Evolutionary conservation across 495 filamentous ascomycete genomes (phyloP).

Genomic region (Aspergillus egyptiacus): DNA sequence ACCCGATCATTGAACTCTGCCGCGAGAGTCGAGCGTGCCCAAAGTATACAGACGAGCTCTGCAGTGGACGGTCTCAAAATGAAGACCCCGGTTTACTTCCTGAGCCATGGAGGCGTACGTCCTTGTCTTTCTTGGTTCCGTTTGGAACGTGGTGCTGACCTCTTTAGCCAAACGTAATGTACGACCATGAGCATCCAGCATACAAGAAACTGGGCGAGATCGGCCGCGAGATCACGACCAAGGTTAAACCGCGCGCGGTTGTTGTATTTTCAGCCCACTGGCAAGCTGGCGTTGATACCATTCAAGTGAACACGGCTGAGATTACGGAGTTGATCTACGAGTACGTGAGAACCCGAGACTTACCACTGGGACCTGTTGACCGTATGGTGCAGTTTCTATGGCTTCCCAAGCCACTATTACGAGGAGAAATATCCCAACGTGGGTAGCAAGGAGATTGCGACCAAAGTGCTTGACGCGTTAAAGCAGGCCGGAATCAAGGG

Average conservation of each 20-base stretch:
- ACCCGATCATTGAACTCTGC: background rate
- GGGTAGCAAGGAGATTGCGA: constrained; percentile 61
- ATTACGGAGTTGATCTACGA: constrained; percentile 75
- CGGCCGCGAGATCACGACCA: constrained; percentile 72
- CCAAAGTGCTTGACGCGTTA: constrained; percentile 57
- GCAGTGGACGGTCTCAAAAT: background rate
- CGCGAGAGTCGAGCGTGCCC: background rate
- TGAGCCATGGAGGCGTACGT: constrained; percentile 72
- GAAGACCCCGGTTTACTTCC: constrained; percentile 66
- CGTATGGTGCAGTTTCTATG: constrained; percentile 58
- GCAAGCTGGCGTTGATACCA: constrained; percentile 53
- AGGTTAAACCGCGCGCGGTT: constrained; percentile 72
- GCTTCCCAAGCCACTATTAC: constrained; percentile 61
- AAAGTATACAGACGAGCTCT: background rate
- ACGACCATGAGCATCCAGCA: constrained; percentile 64
- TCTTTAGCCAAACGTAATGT: constrained; percentile 66
- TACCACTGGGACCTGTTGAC: background rate
- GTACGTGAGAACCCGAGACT: constrained; percentile 27
- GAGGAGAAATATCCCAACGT: constrained; percentile 62
- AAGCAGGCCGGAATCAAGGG: constrained; percentile 56
- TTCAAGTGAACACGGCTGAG: constrained; percentile 69
- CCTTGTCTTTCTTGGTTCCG: background rate
- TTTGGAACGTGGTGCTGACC: background rate
- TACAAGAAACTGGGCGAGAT: constrained; percentile 63
- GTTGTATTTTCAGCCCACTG: constrained; percentile 88